Percentiles rank a stretch among this genome's conserved stretches.
Evolutionary conservation across 2,329 filamentous ascomycete genomes (phyloP).

Genomic region (Monosporascus sp.): DNA sequence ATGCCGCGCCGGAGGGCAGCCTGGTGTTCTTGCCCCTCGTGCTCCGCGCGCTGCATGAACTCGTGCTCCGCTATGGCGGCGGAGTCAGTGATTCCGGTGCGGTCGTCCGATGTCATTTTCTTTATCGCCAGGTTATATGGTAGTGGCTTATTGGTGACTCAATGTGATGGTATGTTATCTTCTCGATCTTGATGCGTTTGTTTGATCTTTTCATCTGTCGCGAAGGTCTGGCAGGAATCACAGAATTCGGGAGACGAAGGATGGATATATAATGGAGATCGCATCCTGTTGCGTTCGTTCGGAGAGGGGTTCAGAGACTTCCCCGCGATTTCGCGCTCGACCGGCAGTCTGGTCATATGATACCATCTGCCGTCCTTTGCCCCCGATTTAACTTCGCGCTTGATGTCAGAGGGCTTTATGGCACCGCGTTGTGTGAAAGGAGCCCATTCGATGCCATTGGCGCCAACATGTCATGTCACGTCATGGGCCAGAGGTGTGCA

Average conservation of each 20-base stretch:
- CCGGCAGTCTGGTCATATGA: background rate
- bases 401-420: background rate
- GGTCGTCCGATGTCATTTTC: background rate
- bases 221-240: background rate
- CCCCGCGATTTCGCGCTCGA: background rate
- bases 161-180: background rate
- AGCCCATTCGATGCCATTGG: background rate
- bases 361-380: background rate
- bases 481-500: background rate
- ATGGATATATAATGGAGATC: background rate
- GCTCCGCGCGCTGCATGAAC: background rate
- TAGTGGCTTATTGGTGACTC: background rate
- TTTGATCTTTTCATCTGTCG: background rate
- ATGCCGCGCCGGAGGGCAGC: conserved; percentile 17
- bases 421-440: background rate
- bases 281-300: background rate
- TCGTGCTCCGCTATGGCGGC: background rate
- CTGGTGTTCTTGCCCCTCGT: background rate
- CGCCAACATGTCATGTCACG: background rate
- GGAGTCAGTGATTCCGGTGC: background rate
- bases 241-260: background rate
- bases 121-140: background rate
- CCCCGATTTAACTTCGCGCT: background rate
- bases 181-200: too few relatives aligned
- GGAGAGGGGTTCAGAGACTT: background rate